Conservation (phyloP, 768 basidiomycete species). For the Naematelia encephala region DNA sequence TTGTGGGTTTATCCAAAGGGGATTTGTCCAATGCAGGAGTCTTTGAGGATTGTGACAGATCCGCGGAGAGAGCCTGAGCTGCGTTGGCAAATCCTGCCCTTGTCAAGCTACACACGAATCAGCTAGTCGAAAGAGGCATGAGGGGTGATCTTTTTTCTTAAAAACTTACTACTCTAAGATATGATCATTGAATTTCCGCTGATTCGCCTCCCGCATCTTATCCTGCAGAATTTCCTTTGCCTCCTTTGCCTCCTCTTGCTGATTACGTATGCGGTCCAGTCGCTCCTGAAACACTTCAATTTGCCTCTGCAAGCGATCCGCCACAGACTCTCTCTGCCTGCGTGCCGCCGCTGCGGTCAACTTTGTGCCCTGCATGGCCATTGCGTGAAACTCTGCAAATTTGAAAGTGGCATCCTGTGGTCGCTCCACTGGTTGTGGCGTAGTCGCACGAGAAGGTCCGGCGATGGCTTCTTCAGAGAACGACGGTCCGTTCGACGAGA, state of each 20-base stretch:
- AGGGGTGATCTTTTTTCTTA: not conserved
- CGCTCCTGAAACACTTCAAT: not conserved
- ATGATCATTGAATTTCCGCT: not conserved
- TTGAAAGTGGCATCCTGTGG: not conserved
- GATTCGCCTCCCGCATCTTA: not conserved
- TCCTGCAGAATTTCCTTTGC: not conserved
- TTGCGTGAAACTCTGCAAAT: not conserved
- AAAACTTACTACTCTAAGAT: conserved; percentile 4
- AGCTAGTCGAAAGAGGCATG: too few relatives aligned
- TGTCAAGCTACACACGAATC: not conserved
- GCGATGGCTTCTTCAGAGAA: not conserved
- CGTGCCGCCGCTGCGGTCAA: not conserved
- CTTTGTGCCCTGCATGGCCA: not conserved
- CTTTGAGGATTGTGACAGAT: not conserved
- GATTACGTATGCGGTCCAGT: not conserved
- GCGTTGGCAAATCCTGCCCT: conserved; percentile 2
- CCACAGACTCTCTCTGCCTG: not conserved
- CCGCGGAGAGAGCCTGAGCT: not conserved
- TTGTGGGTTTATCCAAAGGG: not conserved
- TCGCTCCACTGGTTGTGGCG: not conserved
- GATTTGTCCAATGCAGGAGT: not conserved
- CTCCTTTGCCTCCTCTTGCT: not conserved
- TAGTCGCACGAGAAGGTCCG: not conserved
- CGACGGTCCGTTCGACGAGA: not conserved
- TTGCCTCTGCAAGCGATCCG: not conserved